Evolutionary conservation across 495 filamentous ascomycete species (phyloP).

Genomic region (Gamarada debralockiae): DNA sequence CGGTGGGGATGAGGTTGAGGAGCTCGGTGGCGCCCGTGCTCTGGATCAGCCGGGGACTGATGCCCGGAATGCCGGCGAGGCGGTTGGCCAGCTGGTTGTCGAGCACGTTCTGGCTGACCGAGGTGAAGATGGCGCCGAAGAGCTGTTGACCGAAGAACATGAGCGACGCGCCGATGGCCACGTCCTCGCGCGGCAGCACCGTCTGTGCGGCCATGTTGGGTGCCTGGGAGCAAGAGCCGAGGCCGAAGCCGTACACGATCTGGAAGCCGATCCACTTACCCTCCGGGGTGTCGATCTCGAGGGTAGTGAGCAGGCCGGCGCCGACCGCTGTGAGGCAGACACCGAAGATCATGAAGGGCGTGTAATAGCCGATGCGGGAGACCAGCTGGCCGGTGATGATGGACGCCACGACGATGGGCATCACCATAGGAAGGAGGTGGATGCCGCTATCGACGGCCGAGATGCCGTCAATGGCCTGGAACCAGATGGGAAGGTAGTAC

Average conservation of each 20-base stretch:
- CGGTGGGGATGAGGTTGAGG: conserved; percentile 35
- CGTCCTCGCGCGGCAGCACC: conserved; percentile 42
- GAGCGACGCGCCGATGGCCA: conserved; percentile 54
- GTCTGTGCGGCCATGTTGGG: conserved; percentile 56
- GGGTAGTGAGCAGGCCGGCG: conserved; percentile 58
- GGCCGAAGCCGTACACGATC: conserved; percentile 61
- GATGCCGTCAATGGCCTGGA: conserved; percentile 63
- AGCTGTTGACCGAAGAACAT: conserved; percentile 59
- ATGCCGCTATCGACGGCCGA: conserved; percentile 66
- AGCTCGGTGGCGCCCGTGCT: conserved; percentile 49
- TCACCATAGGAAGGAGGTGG: conserved; percentile 54
- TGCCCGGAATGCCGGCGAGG: conserved; percentile 32
- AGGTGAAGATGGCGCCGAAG: conserved; percentile 58
- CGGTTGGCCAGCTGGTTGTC: conserved; percentile 47
- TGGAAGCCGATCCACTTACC: conserved; percentile 66
- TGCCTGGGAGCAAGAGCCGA: conserved; percentile 62
- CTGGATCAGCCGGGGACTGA: conserved; percentile 38
- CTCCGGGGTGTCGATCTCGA: conserved; percentile 44
- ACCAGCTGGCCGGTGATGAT: conserved; percentile 42
- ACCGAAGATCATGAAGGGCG: conserved; percentile 52
- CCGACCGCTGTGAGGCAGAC: conserved; percentile 52
- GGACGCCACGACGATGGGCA: conserved; percentile 49
- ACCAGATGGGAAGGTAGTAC: conserved; percentile 81
- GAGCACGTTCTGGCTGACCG: conserved; percentile 58
- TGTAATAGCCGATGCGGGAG: conserved; percentile 60